Evolutionary conservation across 73 alveolate species (phyloP).

Genomic region (Paraurostyla sp.): DNA sequence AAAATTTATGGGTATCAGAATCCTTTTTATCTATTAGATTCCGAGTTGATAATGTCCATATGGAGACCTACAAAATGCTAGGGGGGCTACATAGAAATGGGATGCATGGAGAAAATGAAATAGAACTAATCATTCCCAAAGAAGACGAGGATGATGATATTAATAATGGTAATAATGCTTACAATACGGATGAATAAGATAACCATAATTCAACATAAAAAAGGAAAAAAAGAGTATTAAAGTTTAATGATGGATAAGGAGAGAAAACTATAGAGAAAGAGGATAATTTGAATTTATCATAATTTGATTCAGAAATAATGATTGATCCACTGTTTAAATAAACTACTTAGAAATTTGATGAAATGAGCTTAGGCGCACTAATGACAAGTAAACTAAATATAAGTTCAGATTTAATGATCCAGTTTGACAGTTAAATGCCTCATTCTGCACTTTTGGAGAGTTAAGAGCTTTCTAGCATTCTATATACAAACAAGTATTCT

Average conservation of each 20-base stretch:
- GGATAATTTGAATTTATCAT: constrained; percentile 22
- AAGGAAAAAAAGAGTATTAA: constrained; percentile 16
- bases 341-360: constrained; percentile 59
- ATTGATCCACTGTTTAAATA: constrained; percentile 50
- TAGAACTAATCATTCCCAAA: neutral
- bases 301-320: constrained; percentile 31
- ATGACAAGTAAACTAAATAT: constrained; percentile 44
- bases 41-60: constrained; percentile 87
- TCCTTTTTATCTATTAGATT: neutral
- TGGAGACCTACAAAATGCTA: constrained; percentile 83
- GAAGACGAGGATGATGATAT: neutral
- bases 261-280: constrained; percentile 51
- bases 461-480: neutral
- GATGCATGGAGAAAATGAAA: constrained; percentile 4
- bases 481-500: neutral
- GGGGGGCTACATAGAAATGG: constrained; percentile 77
- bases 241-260: constrained; percentile 55
- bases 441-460: neutral
- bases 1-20: constrained; percentile 79
- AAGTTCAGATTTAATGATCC: neutral
- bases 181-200: neutral
- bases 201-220: constrained; percentile 10
- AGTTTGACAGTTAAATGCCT: constrained; percentile 49
- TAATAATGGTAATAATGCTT: neutral
- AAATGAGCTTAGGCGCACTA: constrained; percentile 31